Conservation (phyloP, 805 yeast species). For the Metschnikowia drakensbergensis region DNA sequence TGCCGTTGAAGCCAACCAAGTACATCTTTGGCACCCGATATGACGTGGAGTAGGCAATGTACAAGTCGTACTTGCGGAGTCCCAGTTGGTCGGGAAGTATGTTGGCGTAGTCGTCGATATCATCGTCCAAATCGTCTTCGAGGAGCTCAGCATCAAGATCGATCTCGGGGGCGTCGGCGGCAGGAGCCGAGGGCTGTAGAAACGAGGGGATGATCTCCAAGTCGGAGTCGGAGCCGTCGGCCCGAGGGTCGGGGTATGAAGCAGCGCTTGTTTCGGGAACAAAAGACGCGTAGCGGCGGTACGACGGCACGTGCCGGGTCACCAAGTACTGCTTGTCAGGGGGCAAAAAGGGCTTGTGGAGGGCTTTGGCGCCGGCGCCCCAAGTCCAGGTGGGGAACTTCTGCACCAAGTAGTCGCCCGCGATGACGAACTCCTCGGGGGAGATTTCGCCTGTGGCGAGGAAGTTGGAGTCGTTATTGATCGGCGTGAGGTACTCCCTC, state of each 20-base stretch:
- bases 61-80: slow-evolving; percentile 74
- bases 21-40: slow-evolving; percentile 95
- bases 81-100: slow-evolving; percentile 35
- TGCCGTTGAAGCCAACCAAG: slow-evolving; percentile 76
- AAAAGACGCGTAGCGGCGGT: slow-evolving; percentile 42
- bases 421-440: slow-evolving; percentile 90
- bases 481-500: slow-evolving; percentile 91
- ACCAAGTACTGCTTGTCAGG: slow-evolving; percentile 81
- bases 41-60: slow-evolving; percentile 89
- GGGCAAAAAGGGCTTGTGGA: slow-evolving; percentile 69
- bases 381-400: slow-evolving; percentile 98
- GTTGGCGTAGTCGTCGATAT: slow-evolving; percentile 30
- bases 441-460: slow-evolving; percentile 85
- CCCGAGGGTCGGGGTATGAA: slow-evolving; percentile 9
- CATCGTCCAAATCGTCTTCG: slow-evolving; percentile 28
- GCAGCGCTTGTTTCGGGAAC: not conserved
- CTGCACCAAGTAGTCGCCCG: slow-evolving; percentile 88
- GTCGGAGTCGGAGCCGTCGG: slow-evolving; percentile 9
- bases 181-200: not conserved
- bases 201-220: slow-evolving; percentile 2
- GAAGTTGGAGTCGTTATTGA: slow-evolving; percentile 82
- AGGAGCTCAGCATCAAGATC: slow-evolving; percentile 18
- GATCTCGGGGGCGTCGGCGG: not conserved
- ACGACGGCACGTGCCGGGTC: slow-evolving; percentile 85
- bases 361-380: slow-evolving; percentile 40